Percentiles rank a stretch among this genome's conserved stretches.
Evolutionary conservation across 2,329 filamentous ascomycete genomes (phyloP).

Genomic region (Aureobasidium sp.): DNA sequence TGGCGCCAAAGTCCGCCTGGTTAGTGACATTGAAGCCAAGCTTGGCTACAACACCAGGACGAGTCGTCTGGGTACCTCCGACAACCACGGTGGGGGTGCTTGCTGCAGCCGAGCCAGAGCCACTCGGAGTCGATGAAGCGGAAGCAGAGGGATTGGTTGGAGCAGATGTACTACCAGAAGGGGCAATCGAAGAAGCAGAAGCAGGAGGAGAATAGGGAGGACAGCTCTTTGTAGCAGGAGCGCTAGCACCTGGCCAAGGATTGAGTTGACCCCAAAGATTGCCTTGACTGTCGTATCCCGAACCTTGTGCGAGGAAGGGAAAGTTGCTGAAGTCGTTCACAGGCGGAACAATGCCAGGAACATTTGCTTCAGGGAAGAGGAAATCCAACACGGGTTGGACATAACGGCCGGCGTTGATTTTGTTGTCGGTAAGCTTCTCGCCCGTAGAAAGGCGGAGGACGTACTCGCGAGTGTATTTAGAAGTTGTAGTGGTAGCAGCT

Average conservation of each 20-base stretch:
- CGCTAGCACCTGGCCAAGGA: constrained; percentile 28
- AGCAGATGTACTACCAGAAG: constrained; percentile 20
- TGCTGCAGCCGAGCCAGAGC: constrained; percentile 15
- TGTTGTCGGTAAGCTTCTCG: constrained; percentile 29
- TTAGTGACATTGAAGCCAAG: constrained; percentile 25
- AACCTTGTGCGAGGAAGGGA: constrained; percentile 23
- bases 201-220: constrained; percentile 15
- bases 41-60: constrained; percentile 23
- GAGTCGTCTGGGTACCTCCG: constrained; percentile 17
- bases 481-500: constrained; percentile 20
- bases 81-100: constrained; percentile 19
- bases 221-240: constrained; percentile 20
- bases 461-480: constrained; percentile 35
- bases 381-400: constrained; percentile 35
- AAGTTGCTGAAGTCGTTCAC: constrained; percentile 30
- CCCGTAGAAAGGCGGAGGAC: constrained; percentile 28
- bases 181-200: constrained; percentile 20
- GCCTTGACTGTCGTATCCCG: constrained; percentile 22
- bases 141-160: constrained; percentile 20
- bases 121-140: constrained; percentile 10
- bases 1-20: constrained; percentile 11
- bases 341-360: constrained; percentile 27
- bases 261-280: constrained; percentile 30
- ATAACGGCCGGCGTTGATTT: constrained; percentile 34
- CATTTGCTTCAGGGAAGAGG: constrained; percentile 35